These are phyloP conservation scores for Colletotrichum ledebouriae DNA, from an alignment of 2,329 filamentous ascomycete genomes.

Conservation along the genomic window DNA sequence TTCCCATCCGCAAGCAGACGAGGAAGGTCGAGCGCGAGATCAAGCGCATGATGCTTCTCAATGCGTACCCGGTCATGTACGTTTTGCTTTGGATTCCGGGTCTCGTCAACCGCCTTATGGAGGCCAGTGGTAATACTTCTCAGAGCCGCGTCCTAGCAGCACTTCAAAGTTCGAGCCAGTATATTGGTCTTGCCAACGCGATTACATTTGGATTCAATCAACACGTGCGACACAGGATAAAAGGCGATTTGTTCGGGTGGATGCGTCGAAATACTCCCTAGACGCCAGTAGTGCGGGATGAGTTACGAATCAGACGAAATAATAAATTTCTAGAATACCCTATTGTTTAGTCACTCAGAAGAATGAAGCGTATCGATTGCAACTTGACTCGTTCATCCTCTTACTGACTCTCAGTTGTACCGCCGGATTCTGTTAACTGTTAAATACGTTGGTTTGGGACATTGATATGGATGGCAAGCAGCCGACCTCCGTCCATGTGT, in stretches of 20 bases:
- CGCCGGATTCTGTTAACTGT: no score
- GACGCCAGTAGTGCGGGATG: conserved; percentile 6
- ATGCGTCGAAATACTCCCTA: conserved; percentile 12
- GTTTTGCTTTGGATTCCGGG: conserved; percentile 56
- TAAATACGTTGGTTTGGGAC: no score
- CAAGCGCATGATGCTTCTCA: conserved; percentile 52
- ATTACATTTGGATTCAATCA: conserved; percentile 56
- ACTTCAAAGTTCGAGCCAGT: conserved; percentile 54
- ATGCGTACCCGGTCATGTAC: conserved; percentile 55
- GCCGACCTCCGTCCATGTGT: no score
- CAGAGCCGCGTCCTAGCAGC: conserved; percentile 45
- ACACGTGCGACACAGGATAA: conserved; percentile 44
- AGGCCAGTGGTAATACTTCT: conserved; percentile 45
- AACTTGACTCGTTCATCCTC: no score
- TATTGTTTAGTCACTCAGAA: conserved; percentile 28
- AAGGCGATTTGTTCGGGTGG: conserved; percentile 35
- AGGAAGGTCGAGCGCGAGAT: conserved; percentile 46
- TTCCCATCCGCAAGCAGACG: conserved; percentile 43
- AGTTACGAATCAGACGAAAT: conserved; percentile 35
- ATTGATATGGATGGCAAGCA: no score
- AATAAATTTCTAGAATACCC: conserved; percentile 39
- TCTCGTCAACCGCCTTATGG: conserved; percentile 51
- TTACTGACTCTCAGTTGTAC: no score
- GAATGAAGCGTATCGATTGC: not conserved
- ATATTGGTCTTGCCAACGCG: conserved; percentile 54